Evolutionary conservation across 768 basidiomycete species (phyloP).

Genomic region (Leccinellum rugosiceps): DNA sequence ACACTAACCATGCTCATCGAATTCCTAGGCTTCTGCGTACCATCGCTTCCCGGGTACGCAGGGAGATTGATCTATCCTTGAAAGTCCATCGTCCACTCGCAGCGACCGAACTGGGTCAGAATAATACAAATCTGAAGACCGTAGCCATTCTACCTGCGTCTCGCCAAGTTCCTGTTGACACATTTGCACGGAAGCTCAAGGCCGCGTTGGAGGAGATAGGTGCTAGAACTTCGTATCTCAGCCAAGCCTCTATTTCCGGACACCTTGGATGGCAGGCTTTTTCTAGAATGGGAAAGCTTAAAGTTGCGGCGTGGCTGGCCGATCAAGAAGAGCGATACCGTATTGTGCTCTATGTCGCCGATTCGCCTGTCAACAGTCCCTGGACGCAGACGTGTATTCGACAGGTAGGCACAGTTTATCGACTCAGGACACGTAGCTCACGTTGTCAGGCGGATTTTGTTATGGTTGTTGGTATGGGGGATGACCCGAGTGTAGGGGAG

Average conservation of each 20-base stretch:
- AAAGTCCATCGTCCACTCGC: conserved; percentile 48
- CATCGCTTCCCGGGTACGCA: conserved; percentile 89
- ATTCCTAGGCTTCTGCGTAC: conserved; percentile 64
- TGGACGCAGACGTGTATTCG: conserved; percentile 99
- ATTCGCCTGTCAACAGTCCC: conserved; percentile 89
- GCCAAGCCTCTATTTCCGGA: conserved; percentile 88
- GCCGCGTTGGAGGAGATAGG: conserved; percentile 87
- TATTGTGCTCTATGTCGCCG: conserved; percentile 93
- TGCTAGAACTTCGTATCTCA: conserved; percentile 88
- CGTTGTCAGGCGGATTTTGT: conserved; percentile 77
- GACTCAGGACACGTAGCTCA: conserved; percentile 8
- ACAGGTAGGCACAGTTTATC: conserved; percentile 51
- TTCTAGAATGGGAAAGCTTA: conserved; percentile 94
- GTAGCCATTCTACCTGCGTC: conserved; percentile 89
- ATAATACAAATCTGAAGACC: conserved; percentile 89
- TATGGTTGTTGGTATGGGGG: conserved; percentile 91
- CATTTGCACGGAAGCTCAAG: conserved; percentile 87
- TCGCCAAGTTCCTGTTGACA: conserved; percentile 83
- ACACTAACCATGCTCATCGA: neutral
- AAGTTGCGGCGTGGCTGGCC: conserved; percentile 88
- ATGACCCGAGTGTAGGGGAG: conserved; percentile 87
- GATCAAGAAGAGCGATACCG: conserved; percentile 93
- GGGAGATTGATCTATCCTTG: conserved; percentile 68
- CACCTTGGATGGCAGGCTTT: conserved; percentile 96
- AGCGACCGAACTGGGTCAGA: conserved; percentile 62